Base-by-base conservation (phyloP, 495 filamentous ascomycete species). In the Talaromyces adpressus region DNA sequence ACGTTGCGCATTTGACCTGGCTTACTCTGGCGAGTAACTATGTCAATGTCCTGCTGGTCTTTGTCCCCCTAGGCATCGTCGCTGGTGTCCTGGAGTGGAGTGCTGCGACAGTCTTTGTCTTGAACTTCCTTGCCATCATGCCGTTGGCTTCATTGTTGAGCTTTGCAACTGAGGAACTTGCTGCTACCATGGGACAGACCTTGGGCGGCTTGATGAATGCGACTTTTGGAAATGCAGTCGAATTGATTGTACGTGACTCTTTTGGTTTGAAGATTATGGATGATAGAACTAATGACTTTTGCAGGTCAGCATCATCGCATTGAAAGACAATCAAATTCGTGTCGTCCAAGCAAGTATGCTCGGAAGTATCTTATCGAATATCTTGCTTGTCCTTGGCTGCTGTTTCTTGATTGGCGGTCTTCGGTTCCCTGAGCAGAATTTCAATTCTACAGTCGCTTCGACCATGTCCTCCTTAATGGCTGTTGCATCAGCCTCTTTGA, bases 331-430 rank as follows among this genome's bases (percentile, higher is more conserved):
- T 39, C 87, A 98, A 75, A 93, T 97, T 70, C 87, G 95, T 65
- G 92, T 98, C 60, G 94, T 98, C 4, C 95, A 98, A 76, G 88
- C 94, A 41, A 96, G 91, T 70, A 98, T 98, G 94, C 87, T 98
- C 20, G 94, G 94, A 39, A 94, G 90, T 72, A 97, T 98, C 64
- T 80, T 98, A 29, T 98, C 94, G 57, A 98, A 98, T 69, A 89
- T 97, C 61, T 84, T 98, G 12, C 83, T 98, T 23, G 94, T 98
- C 51, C 83, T 98, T 59, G 94, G 94, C 63, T 96, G 94, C 86
- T 98, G 94, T 75, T 98, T 98, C 83, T 80, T 97, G 63, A 84
- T 91, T 62, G 94, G 93, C 56, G 94, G 94, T 22, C 79, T 95
- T 65, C 73, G 74, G 3, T 76, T 70, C 67, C 75, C 75, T 58